Percentiles rank a stretch among this genome's conserved stretches.
These are phyloP conservation scores for Emergomyces pasteurianus DNA, from an alignment of 2,329 filamentous ascomycete species.

Conservation along the genomic window DNA sequence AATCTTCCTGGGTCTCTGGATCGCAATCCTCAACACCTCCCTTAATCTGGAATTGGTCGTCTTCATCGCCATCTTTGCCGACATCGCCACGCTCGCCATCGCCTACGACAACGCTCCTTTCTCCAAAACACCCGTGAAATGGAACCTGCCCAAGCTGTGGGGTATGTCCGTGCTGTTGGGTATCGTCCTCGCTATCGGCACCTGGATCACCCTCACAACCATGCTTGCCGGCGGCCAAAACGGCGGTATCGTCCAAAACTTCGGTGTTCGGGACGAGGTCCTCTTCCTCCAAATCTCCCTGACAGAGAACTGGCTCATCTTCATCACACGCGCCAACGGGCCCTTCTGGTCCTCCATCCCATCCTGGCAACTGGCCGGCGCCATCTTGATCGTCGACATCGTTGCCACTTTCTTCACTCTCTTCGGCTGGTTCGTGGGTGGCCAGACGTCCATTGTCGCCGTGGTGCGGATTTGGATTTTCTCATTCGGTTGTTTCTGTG, in stretches of 20 bases:
- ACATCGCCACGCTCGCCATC: constrained; percentile 83
- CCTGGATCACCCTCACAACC: constrained; percentile 81
- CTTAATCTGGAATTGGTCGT: constrained; percentile 80
- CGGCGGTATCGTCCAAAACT: constrained; percentile 83
- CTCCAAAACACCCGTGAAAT: constrained; percentile 79
- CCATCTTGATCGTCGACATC: constrained; percentile 70
- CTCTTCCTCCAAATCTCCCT: constrained; percentile 84
- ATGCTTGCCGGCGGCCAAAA: constrained; percentile 57
- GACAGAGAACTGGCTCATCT: constrained; percentile 93
- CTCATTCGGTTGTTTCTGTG: constrained; percentile 78
- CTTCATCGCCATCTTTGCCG: constrained; percentile 90
- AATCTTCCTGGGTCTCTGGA: constrained; percentile 86
- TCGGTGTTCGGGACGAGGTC: constrained; percentile 67
- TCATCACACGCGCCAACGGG: constrained; percentile 87
- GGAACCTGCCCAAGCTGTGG: constrained; percentile 91
- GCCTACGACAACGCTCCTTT: constrained; percentile 88
- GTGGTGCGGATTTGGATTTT: constrained; percentile 86
- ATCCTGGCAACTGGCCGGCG: constrained; percentile 70
- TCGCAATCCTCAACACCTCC: constrained; percentile 71
- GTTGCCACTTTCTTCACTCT: constrained; percentile 75
- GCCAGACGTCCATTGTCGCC: constrained; percentile 64
- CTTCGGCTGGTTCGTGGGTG: constrained; percentile 68
- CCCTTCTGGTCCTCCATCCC: constrained; percentile 85
- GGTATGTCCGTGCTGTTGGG: constrained; percentile 81
- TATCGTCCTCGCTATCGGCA: constrained; percentile 66